Base-by-base conservation (phyloP, 192 early-diverging fungal genomes). In the Linnemannia hyalina region DNA sequence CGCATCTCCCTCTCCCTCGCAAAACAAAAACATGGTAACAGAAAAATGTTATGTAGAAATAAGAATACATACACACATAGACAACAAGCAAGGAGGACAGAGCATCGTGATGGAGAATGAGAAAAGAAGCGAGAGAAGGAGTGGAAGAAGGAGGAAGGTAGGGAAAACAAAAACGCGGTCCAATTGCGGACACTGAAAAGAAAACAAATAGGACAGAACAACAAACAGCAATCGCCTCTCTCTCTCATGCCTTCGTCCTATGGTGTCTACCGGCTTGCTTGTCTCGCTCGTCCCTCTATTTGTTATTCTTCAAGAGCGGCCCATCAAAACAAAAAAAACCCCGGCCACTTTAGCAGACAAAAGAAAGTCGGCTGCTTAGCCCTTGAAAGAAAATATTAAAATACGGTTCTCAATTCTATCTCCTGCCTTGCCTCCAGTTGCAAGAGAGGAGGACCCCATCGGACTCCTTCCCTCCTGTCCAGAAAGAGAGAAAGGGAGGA, bases 131-230 rank as follows among this genome's bases (percentile, higher is more conserved):
- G 13, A 49, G 47, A 49, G 47, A 49, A 44, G 4, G 35, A 35
- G 42, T 44, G 7, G 55, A 22, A 26, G n/a, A 60, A 11, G 68
- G 36, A 16, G 6, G 22, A 8, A 35, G n/a, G 23, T 1, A 71
- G 70, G 70, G 41, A 71, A 71, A 71, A 71, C 38, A 71, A 71
- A 71, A 40, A 71, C 38, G 41, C 35, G 70, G 41, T 70, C 18
- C 38, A 70, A 26, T 35, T 71, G 60, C 60, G 60, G 60, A 65
- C 60, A 65, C 60, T 65, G 60, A 65, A 65, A 65, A 65, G 29
- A 32, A 65, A 65, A 65, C 29, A 65, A 65, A 65, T 26, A 65
- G 11, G 60, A 15, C n/a, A 9, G 9, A 26, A 29, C 1, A 0
- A 22, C 1, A 7, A 1, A 60, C 3, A 29, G 57, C n/a, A 26